These are phyloP conservation scores for Cercospora sp. DNA, from an alignment of 2,329 filamentous ascomycete genomes.

Conservation along the genomic window DNA sequence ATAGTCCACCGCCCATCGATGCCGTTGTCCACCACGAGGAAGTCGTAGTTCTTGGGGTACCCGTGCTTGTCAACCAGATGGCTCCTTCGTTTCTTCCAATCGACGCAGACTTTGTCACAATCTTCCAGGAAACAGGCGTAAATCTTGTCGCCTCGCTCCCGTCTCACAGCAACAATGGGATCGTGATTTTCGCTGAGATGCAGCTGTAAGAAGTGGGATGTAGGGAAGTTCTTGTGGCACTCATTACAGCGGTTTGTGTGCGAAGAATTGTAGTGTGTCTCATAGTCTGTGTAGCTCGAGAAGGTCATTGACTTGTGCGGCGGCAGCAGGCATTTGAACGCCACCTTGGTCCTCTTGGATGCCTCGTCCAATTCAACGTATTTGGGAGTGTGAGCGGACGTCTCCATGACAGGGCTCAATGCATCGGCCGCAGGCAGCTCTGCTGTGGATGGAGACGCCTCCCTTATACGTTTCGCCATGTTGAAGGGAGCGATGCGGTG, in stretches of 20 bases:
- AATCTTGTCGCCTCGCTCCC: conserved; percentile 84
- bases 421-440: conserved; percentile 44
- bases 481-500: conserved; percentile 6
- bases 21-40: conserved; percentile 82
- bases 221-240: conserved; percentile 86
- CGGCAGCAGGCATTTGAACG: conserved; percentile 79
- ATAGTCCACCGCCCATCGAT: conserved; percentile 82
- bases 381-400: conserved; percentile 39
- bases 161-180: conserved; percentile 68
- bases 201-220: conserved; percentile 72
- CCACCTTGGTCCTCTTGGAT: conserved; percentile 31
- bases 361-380: conserved; percentile 57
- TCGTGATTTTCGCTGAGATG: conserved; percentile 94
- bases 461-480: conserved; percentile 19
- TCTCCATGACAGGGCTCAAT: conserved; percentile 25
- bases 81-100: conserved; percentile 77
- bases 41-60: conserved; percentile 85
- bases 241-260: conserved; percentile 84
- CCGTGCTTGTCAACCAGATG: conserved; percentile 94
- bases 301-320: conserved; percentile 76
- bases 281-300: conserved; percentile 74
- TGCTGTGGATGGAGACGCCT: conserved; percentile 35
- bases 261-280: conserved; percentile 76
- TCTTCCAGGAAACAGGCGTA: conserved; percentile 87
- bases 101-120: conserved; percentile 81